Conservation (phyloP, 1,139 yeast genomes). For the Saccharomyces hybrid region DNA sequence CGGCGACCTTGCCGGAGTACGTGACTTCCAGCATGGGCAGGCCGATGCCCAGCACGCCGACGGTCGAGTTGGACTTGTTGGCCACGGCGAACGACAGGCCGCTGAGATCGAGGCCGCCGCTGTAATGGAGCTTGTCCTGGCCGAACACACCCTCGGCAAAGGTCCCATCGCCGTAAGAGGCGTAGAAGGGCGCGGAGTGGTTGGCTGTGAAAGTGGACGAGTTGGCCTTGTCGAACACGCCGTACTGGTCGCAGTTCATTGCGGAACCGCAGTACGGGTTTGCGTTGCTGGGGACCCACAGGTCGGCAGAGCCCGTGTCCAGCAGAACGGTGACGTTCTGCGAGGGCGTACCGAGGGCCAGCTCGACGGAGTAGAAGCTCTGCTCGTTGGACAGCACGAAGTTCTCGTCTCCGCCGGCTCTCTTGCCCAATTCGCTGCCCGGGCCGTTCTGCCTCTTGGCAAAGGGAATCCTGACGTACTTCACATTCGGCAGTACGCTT, state of each 20-base stretch:
- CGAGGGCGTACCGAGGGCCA: conserved; percentile 48
- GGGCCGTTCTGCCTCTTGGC: neutral
- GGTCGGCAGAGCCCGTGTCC: conserved; percentile 64
- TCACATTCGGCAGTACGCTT: neutral
- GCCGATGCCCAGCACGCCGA: conserved; percentile 56
- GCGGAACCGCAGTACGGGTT: conserved; percentile 3
- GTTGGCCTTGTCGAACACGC: conserved; percentile 40
- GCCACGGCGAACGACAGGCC: conserved; percentile 50
- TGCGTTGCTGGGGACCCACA: conserved; percentile 43
- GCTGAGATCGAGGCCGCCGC: conserved; percentile 32
- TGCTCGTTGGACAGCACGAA: conserved; percentile 10
- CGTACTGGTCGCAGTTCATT: conserved; percentile 24
- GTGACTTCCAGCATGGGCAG: conserved; percentile 43
- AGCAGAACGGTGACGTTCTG: conserved; percentile 45
- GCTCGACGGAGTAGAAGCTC: conserved; percentile 43
- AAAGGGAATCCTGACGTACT: neutral
- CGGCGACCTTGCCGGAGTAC: conserved; percentile 9
- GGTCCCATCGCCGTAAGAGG: conserved; percentile 53
- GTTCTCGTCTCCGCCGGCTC: neutral
- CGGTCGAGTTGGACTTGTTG: conserved; percentile 41
- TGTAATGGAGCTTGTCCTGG: conserved; percentile 38
- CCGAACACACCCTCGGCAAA: conserved; percentile 55
- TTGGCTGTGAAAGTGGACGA: conserved; percentile 41
- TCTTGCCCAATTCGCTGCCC: neutral
- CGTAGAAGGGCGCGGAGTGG: conserved; percentile 36